Percentiles rank a stretch among this genome's conserved stretches.
Evolutionary conservation across 1,139 yeast genomes (phyloP).

Genomic region (Saccharomyces hybrid): DNA sequence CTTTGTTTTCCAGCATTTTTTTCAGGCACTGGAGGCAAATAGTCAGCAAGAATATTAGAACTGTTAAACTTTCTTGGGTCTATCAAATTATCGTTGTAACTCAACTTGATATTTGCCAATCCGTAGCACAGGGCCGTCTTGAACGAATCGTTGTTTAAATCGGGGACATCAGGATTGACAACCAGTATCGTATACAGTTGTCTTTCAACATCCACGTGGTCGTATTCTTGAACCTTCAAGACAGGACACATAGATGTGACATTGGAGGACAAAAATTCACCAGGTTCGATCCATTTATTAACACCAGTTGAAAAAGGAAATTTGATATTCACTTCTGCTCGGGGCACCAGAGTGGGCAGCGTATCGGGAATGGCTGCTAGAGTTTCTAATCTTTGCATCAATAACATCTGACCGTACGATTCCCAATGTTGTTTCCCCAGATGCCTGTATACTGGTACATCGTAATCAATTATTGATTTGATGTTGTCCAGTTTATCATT

Average conservation of each 20-base stretch:
- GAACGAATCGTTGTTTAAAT: slow-evolving; percentile 58
- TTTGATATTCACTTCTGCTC: slow-evolving; percentile 64
- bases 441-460: slow-evolving; percentile 72
- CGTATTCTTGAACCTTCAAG: slow-evolving; percentile 68
- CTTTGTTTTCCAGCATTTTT: slow-evolving; percentile 79
- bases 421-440: slow-evolving; percentile 68
- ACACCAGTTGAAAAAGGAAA: slow-evolving; percentile 62
- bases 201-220: slow-evolving; percentile 37
- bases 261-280: slow-evolving; percentile 61
- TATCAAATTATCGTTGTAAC: slow-evolving; percentile 52
- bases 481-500: slow-evolving; percentile 33
- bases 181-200: slow-evolving; percentile 65
- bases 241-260: slow-evolving; percentile 71
- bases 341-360: slow-evolving; percentile 76
- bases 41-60: slow-evolving; percentile 39
- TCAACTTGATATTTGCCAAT: slow-evolving; percentile 57
- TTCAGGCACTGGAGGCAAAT: slow-evolving; percentile 83
- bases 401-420: slow-evolving; percentile 39
- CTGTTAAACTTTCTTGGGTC: slow-evolving; percentile 42
- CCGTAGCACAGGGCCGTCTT: slow-evolving; percentile 75
- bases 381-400: slow-evolving; percentile 75
- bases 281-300: slow-evolving; percentile 71
- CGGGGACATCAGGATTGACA: slow-evolving; percentile 92
- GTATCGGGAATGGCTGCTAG: slow-evolving; percentile 88
- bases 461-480: slow-evolving; percentile 49